A percentile compares a stretch with the other conserved stretches of the same genome.
Evolutionary conservation across 495 filamentous ascomycete genomes (phyloP).

Genomic region (Talaromyces adpressus): DNA sequence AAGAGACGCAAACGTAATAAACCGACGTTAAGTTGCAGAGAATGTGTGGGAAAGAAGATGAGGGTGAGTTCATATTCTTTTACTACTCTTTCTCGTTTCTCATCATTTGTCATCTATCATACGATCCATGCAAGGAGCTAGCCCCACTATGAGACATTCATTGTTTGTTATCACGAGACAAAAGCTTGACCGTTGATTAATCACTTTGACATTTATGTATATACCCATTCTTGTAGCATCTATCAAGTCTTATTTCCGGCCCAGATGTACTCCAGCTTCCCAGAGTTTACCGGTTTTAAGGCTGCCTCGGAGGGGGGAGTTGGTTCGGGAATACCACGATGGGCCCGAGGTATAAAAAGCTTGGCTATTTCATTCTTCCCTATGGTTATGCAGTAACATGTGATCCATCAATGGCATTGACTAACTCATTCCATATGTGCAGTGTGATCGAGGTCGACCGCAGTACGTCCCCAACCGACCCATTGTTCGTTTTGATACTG

Average conservation of each 20-base stretch:
- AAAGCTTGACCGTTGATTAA: not conserved
- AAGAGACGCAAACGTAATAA: conserved; percentile 73
- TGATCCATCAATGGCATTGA: not conserved
- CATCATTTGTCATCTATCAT: not conserved
- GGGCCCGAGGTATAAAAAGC: not conserved
- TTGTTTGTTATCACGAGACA: not conserved
- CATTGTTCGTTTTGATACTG: conserved; percentile 7
- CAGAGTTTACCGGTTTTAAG: not conserved
- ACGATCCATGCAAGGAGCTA: not conserved
- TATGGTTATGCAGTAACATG: not conserved
- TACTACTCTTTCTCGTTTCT: not conserved
- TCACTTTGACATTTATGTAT: not conserved
- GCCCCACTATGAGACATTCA: not conserved
- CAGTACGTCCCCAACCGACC: conserved; percentile 1
- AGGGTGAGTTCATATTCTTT: conserved; percentile 40
- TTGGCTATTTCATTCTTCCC: not conserved
- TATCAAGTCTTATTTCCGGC: not conserved
- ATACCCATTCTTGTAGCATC: not conserved
- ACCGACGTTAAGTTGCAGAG: conserved; percentile 63
- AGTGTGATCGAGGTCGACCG: conserved; percentile 10
- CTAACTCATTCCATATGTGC: not conserved
- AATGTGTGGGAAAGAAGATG: conserved; percentile 66
- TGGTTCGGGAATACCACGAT: not conserved
- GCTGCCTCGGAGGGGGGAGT: not conserved
- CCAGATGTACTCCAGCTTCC: not conserved